Evolutionary conservation across 805 yeast species (phyloP).

Genomic region (Blastobotrys peoriensis): DNA sequence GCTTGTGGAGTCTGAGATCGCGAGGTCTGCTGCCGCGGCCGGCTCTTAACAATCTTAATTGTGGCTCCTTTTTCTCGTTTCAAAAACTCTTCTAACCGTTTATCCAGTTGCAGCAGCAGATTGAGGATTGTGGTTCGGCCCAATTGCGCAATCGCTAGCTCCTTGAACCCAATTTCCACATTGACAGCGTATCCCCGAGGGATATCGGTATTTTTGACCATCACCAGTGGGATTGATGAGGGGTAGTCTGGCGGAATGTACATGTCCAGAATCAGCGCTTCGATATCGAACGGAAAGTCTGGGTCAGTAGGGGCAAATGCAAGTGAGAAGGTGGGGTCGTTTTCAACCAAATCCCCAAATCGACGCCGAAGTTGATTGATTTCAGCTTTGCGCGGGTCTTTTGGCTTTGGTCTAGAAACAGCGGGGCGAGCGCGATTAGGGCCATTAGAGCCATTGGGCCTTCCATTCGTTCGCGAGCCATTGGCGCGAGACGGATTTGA

Average conservation of each 20-base stretch:
- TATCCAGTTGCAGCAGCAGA: conserved; percentile 50
- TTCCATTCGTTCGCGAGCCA: conserved; percentile 7
- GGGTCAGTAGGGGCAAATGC: conserved; percentile 54
- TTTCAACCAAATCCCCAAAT: conserved; percentile 6
- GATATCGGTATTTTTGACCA: conserved; percentile 58
- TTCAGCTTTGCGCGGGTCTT: conserved; percentile 10
- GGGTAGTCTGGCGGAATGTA: conserved; percentile 56
- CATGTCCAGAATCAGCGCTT: conserved; percentile 45
- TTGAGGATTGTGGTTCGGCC: conserved; percentile 42
- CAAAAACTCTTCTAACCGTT: conserved; percentile 51
- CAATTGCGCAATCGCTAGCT: conserved; percentile 34
- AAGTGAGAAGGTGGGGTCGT: conserved; percentile 9
- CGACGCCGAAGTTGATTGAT: conserved; percentile 15
- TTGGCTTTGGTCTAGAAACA: neutral
- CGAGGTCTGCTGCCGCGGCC: neutral
- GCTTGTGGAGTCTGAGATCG: neutral
- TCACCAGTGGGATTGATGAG: conserved; percentile 41
- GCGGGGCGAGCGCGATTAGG: neutral
- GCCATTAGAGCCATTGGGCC: neutral
- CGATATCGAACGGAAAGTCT: conserved; percentile 63
- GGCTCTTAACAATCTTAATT: conserved; percentile 47
- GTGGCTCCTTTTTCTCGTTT: conserved; percentile 55
- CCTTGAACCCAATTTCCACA: conserved; percentile 57
- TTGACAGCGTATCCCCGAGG: conserved; percentile 64
- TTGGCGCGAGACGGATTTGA: conserved; percentile 1